Evolutionary conservation across 192 early-diverging fungal species (phyloP).

Genomic region (Dissophora globulifera): DNA sequence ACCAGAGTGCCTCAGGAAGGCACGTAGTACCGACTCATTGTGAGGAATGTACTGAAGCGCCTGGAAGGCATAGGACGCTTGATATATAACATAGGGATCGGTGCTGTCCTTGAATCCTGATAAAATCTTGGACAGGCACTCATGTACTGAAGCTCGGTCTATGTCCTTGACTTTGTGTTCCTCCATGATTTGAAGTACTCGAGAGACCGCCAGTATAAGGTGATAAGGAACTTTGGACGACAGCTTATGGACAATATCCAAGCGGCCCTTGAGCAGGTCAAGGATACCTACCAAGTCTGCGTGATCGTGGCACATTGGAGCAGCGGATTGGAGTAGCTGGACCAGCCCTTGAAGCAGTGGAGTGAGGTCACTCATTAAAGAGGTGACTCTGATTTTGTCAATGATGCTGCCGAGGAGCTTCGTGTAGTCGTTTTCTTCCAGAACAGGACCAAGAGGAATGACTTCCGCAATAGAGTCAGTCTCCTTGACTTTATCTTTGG

Average conservation of each 20-base stretch:
- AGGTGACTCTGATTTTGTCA: neutral
- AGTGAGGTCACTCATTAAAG: neutral
- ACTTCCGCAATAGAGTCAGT: neutral
- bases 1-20: neutral
- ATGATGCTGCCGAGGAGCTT: neutral
- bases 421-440: neutral
- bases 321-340: conserved; percentile 2
- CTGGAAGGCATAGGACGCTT: conserved; percentile 8
- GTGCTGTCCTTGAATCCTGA: neutral
- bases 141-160: conserved; percentile 3
- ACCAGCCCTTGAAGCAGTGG: conserved; percentile 2
- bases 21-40: conserved; percentile 4
- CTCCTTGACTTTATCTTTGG: neutral
- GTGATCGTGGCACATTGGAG: neutral
- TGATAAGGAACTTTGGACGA: neutral
- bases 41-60: conserved; percentile 2
- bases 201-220: conserved; percentile 4
- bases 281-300: conserved; percentile 10
- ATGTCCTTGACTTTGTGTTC: conserved; percentile 3
- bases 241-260: conserved; percentile 3
- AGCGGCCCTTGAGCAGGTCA: neutral
- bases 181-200: conserved; percentile 11
- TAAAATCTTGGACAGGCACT: neutral
- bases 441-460: neutral
- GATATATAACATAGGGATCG: conserved; percentile 14